These are phyloP conservation scores for Nepenthes alata DNA, from an alignment of 179 eudicot genomes.

Conservation along the genomic window DNA sequence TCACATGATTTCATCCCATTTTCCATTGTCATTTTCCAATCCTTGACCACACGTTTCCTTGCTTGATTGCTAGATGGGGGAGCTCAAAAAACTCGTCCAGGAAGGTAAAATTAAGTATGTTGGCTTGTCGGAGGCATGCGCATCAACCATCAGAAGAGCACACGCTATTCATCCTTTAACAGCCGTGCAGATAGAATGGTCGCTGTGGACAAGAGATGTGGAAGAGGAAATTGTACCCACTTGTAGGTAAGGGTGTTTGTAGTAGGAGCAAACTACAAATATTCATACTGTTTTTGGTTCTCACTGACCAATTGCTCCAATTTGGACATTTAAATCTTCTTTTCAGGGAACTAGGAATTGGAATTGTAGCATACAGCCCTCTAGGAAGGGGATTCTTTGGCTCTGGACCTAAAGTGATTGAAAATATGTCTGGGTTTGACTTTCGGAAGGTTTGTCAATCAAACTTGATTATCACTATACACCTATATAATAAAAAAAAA, in stretches of 20 bases:
- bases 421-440: constrained; percentile 22
- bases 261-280: no score
- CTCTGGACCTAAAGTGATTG: constrained; percentile 34
- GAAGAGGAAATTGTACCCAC: constrained; percentile 38
- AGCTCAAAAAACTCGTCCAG: constrained; percentile 26
- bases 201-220: constrained; percentile 40
- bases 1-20: no score
- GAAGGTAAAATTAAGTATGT: constrained; percentile 31
- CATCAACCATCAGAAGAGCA: constrained; percentile 33
- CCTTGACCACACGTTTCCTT: no score
- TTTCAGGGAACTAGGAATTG: constrained; percentile 44
- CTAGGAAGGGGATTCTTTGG: constrained; percentile 45
- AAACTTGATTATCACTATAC: no score
- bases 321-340: no score
- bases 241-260: constrained; percentile 13
- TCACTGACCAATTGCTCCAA: no score
- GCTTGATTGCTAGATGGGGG: constrained; percentile 18
- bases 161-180: constrained; percentile 29
- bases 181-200: constrained; percentile 45
- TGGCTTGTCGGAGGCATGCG: constrained; percentile 25
- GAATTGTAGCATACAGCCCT: constrained; percentile 52
- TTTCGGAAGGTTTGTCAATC: constrained; percentile 23
- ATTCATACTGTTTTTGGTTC: no score
- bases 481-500: no score
- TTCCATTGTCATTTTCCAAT: background rate